Evolutionary conservation across 306 rosid genomes (phyloP).

Genomic region (Inga laurina): DNA sequence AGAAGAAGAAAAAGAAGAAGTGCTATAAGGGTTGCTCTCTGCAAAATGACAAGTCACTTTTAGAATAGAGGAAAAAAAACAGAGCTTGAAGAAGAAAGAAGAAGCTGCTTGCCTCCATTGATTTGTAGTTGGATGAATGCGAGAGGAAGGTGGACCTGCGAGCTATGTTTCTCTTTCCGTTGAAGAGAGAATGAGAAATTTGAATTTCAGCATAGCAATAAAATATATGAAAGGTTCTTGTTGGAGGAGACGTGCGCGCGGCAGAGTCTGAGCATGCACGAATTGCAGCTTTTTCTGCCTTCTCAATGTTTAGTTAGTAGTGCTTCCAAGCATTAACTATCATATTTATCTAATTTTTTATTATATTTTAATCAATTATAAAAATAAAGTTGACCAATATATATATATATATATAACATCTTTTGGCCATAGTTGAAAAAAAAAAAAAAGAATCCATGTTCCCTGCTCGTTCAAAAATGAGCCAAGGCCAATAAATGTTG

Average conservation of each 20-base stretch:
- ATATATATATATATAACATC: no score
- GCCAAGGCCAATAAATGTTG: no score
- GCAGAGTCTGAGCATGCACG: slow-evolving; percentile 16
- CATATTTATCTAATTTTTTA: neutral
- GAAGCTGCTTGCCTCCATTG: slow-evolving; percentile 42
- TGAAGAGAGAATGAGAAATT: slow-evolving; percentile 28
- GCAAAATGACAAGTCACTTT: slow-evolving; percentile 35
- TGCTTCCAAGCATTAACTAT: neutral
- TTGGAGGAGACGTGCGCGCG: slow-evolving; percentile 23
- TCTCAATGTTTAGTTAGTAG: neutral
- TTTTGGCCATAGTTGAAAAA: neutral
- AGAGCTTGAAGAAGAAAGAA: slow-evolving; percentile 19
- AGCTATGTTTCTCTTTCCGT: slow-evolving; percentile 11
- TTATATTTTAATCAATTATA: neutral
- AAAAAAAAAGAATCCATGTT: no score
- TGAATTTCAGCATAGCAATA: slow-evolving; percentile 23
- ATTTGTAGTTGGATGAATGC: neutral
- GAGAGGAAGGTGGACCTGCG: neutral
- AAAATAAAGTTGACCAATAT: no score
- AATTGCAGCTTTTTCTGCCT: slow-evolving; percentile 22
- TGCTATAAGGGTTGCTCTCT: slow-evolving; percentile 43
- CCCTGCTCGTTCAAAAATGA: no score
- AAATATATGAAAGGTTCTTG: neutral
- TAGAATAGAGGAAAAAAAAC: slow-evolving; percentile 23
- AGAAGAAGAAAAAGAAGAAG: slow-evolving; percentile 38